Base-by-base conservation (phyloP, 352 stramenopile genomes). In the Pythium aristosporum region DNA sequence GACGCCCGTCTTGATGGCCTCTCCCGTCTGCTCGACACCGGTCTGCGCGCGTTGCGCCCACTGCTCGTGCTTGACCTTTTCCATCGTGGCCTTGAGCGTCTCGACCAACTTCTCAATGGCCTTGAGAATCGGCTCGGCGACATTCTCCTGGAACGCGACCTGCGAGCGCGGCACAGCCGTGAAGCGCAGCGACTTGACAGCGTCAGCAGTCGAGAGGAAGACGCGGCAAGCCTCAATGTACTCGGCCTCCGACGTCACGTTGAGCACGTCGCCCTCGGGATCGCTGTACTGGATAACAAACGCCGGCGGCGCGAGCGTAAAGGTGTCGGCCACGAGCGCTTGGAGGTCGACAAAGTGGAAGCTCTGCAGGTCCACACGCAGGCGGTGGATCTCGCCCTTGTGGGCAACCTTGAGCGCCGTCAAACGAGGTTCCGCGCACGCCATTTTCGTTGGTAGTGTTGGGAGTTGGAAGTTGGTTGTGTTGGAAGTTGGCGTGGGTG, bases 251-350 rank as follows among this genome's bases (percentile, higher is more conserved):
- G 84, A 88, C 30, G 69, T 76, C 68, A 95, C 77, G 56, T 82
- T 93, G 20, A 92, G 56, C 63, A 83, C 75, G 61, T 91, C 82
- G 59, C 82, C 76, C 30, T 93, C 80, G n/a, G 70, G 50, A 72
- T 92, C 84, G 52, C 76, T 92, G 80, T 93, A 95, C 73, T 95
- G 82, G 50, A 95, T 69, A 46, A 85, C 76, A 66, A 92, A 93
- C 25, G 61, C 55, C 56, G 65, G 65, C 9, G 70, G 58, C 21
- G 57, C 30, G 39, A 95, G 70, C 16, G 59, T 36, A 34, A 91
- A 95, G 36, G 84, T 92, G 61, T 79, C 60, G 46, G 61, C 63
- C 58, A 95, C 89, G 30, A 92, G 71, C 32, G 60, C 71, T n/a
- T 65, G 57, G 30, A 95, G 72, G 28, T 76, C 53, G 21, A 67